phyloP scores from a whole-genome alignment of 163 green algal species.

The Chlamydomonas reinhardtii region DNA sequence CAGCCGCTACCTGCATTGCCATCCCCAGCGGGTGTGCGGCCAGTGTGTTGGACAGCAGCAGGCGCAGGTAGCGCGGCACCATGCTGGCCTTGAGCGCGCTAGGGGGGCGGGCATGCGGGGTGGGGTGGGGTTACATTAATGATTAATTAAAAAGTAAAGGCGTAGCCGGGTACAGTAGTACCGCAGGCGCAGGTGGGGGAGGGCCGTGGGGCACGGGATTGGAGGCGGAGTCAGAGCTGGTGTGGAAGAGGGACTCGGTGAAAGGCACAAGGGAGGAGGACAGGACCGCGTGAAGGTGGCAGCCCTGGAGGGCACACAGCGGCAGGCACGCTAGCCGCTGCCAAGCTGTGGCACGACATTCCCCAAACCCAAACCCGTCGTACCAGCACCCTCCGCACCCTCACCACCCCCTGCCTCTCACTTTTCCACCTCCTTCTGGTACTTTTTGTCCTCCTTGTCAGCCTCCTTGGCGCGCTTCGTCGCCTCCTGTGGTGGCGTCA shows the following conservation, averaged over 20 bases:
- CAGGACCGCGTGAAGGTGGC: no score
- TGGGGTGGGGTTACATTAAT: not conserved
- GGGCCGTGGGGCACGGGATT: no score
- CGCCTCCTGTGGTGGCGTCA: not conserved
- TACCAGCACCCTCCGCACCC: not conserved
- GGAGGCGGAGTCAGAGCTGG: no score
- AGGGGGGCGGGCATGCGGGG: not conserved
- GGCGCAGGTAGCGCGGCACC: conserved; percentile 28
- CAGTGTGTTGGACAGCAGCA: conserved; percentile 32
- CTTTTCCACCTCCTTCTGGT: conserved; percentile 14
- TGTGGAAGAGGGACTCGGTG: no score
- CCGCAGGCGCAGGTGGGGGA: no score
- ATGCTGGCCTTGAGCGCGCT: conserved; percentile 41
- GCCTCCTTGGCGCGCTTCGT: conserved; percentile 20
- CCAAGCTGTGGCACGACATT: no score
- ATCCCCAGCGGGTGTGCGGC: conserved; percentile 21
- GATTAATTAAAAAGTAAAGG: no score
- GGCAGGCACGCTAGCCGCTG: no score
- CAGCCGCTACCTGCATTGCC: not conserved
- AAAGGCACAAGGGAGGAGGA: no score
- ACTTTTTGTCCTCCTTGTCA: conserved; percentile 8
- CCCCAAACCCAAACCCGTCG: no score
- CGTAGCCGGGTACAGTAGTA: not conserved
- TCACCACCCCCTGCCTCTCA: not conserved
- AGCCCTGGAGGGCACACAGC: no score